Evolutionary conservation across 2,329 filamentous ascomycete genomes (phyloP).

Genomic region (Hymenoscyphus infarciens): DNA sequence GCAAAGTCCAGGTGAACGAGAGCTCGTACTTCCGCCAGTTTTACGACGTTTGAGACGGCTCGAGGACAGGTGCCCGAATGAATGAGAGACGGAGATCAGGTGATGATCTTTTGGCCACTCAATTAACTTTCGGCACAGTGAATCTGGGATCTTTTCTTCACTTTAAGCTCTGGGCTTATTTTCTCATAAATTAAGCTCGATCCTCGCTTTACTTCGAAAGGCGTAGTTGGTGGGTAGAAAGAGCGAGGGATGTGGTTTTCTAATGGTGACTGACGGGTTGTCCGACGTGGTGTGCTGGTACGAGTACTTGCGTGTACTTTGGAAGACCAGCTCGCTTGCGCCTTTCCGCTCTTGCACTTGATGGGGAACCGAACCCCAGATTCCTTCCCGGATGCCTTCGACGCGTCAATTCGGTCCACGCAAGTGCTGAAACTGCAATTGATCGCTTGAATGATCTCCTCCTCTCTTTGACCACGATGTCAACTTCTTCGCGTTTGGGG

Average conservation of each 20-base stretch:
- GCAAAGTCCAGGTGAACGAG: constrained; percentile 22
- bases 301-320: constrained; percentile 1
- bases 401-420: background rate
- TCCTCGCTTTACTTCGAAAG: background rate
- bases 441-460: background rate
- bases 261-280: background rate
- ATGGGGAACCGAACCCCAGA: background rate
- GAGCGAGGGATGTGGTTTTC: background rate
- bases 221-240: background rate
- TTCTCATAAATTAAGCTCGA: background rate
- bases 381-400: background rate
- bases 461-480: background rate
- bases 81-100: constrained; percentile 6
- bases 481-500: background rate
- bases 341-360: background rate
- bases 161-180: background rate
- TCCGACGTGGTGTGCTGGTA: background rate
- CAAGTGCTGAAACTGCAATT: constrained; percentile 1
- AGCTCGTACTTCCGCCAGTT: constrained; percentile 23
- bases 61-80: constrained; percentile 3
- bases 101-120: background rate
- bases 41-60: constrained; percentile 14
- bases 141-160: background rate
- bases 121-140: background rate
- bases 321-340: background rate